Evolutionary conservation across 345 rosid species (phyloP).

Genomic region (Carallia brachiata): DNA sequence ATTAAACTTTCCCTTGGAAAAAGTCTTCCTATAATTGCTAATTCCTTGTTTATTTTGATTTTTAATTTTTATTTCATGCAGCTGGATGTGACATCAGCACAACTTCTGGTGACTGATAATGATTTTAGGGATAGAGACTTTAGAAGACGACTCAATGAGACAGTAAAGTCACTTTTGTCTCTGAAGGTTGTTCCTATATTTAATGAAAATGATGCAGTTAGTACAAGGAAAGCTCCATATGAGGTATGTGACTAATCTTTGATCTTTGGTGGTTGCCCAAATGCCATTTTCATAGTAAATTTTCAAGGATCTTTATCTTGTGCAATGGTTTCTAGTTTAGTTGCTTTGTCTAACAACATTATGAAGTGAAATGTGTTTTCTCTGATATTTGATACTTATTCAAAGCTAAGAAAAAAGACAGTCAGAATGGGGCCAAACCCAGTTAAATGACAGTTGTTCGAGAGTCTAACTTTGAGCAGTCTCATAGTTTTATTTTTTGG

Average conservation of each 20-base stretch:
- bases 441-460: background rate
- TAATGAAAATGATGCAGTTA: conserved; percentile 97
- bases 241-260: conserved; percentile 51
- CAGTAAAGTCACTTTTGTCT: conserved; percentile 61
- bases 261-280: background rate
- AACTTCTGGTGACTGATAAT: conserved; percentile 87
- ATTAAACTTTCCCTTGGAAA: background rate
- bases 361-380: background rate
- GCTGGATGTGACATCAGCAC: conserved; percentile 98
- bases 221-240: conserved; percentile 97
- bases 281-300: background rate
- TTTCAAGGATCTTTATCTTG: no score
- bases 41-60: background rate
- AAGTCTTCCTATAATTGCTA: background rate
- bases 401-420: background rate
- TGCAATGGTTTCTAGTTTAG: no score
- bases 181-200: conserved; percentile 84
- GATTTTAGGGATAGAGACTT: conserved; percentile 78
- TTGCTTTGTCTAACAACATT: background rate
- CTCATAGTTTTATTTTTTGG: background rate
- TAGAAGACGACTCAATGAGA: conserved; percentile 81
- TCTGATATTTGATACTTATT: background rate
- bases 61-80: conserved; percentile 31
- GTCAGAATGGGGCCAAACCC: background rate
- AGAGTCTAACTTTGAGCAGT: no score